These are phyloP conservation scores for Kazachstania martiniae DNA, from an alignment of 805 yeast genomes.

Conservation along the genomic window DNA sequence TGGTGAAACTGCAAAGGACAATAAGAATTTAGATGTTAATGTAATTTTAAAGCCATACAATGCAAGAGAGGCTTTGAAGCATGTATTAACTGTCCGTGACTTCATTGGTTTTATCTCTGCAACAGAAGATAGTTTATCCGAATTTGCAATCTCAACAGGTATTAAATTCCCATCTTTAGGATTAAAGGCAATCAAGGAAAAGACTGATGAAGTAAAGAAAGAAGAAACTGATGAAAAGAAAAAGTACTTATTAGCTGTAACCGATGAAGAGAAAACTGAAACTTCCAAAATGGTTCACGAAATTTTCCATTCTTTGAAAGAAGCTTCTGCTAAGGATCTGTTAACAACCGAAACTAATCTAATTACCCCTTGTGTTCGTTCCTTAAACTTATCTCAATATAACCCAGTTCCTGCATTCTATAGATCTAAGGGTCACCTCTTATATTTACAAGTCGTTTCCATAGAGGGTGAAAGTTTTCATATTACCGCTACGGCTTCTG, in stretches of 20 bases:
- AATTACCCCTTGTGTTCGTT: constrained; percentile 35
- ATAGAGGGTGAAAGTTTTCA: constrained; percentile 72
- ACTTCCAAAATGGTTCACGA: constrained; percentile 16
- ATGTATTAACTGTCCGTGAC: constrained; percentile 24
- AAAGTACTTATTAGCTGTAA: constrained; percentile 17
- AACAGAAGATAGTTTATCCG: constrained; percentile 23
- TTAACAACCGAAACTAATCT: constrained; percentile 14
- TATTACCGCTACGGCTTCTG: constrained; percentile 68
- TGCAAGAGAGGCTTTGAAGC: constrained; percentile 23
- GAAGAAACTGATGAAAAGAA: constrained; percentile 7
- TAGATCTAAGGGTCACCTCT: constrained; percentile 63
- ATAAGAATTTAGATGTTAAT: constrained; percentile 10
- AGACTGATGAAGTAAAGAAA: constrained; percentile 6
- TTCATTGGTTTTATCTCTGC: constrained; percentile 26
- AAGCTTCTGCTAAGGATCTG: constrained; percentile 9
- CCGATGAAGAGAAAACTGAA: constrained; percentile 22
- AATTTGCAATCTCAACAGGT: constrained; percentile 25
- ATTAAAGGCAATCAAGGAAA: constrained; percentile 14
- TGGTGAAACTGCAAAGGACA: constrained; percentile 11
- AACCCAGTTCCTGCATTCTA: constrained; percentile 67
- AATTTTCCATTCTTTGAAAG: constrained; percentile 13
- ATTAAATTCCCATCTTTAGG: constrained; percentile 21
- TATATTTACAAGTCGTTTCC: constrained; percentile 65
- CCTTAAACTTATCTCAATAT: constrained; percentile 71
- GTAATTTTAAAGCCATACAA: constrained; percentile 21